Percentiles rank a stretch among this genome's conserved stretches.
Evolutionary conservation across 1,139 yeast species (phyloP).

Genomic region (Candida pseudoviswanathii): DNA sequence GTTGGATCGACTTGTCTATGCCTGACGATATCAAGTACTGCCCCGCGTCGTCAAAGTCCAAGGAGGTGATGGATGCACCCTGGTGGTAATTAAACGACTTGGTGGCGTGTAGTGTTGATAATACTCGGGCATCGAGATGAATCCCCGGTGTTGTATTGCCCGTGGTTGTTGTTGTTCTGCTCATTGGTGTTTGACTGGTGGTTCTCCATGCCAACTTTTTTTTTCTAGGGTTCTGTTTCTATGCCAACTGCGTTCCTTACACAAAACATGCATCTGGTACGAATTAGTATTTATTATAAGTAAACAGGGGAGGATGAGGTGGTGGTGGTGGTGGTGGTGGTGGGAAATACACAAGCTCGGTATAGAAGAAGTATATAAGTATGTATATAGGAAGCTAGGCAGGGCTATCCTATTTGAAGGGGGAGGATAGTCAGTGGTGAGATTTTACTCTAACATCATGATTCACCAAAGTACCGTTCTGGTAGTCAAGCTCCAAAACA

Average conservation of each 20-base stretch:
- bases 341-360: not conserved
- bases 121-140: constrained; percentile 40
- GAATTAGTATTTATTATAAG: no score
- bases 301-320: no score
- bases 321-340: no score
- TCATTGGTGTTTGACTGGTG: not conserved
- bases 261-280: no score
- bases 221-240: not conserved
- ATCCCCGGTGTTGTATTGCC: constrained; percentile 20
- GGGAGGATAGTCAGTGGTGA: not conserved
- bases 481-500: constrained; percentile 2
- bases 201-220: not conserved
- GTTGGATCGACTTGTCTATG: constrained; percentile 78
- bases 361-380: not conserved
- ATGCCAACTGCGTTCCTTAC: no score
- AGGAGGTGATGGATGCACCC: constrained; percentile 67
- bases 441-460: constrained; percentile 3
- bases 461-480: constrained; percentile 2
- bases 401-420: not conserved
- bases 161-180: not conserved
- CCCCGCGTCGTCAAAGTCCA: constrained; percentile 87
- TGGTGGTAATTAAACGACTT: constrained; percentile 63
- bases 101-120: constrained; percentile 53
- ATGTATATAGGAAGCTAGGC: no score
- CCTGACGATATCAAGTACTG: constrained; percentile 77